Evolutionary conservation across 148 eudicot species (phyloP), one percentile per base, ranked within the genome.

Genomic region (Amaranthus cruentus): DNA sequence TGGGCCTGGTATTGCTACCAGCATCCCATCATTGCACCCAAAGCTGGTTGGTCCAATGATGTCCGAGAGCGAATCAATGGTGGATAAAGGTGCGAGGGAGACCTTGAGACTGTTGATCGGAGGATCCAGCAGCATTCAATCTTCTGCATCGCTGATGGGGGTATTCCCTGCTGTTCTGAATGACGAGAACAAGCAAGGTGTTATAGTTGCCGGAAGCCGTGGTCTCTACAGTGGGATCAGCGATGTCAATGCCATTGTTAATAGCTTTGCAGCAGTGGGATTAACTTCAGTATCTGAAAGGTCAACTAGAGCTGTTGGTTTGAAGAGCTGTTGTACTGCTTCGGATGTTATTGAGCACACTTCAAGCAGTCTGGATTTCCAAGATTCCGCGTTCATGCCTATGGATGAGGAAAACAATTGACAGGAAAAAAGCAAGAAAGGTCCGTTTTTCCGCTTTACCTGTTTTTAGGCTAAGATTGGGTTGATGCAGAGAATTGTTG

Each of bases 71-170:
- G 96, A 95, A 76, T 84, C 93, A 6, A 62, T 79, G 68, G 80
- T 85, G 50, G 98, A 95, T 62, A 81, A 85, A 68, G 81, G 96
- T 62, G 98, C 98, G 2, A 79, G 98, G 58, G 98, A 90, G 81
- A 95, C 98, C 0, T 75, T 91, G 66, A 89, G 96, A 66, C 68
- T 91, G 78, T 88, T 95, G 59, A 75, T 95, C 21, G 83, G 81
- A 75, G 69, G 89, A 62, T 88, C 98, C 54, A 83, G 79, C 50
- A 63, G n/a, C n/a, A n/a, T 84, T 79, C 88, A 88, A 69, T 68
- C 88, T 4, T 78, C 78, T 44, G 70, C 80, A 4, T 86, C 82
- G 43, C 77, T 90, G 62, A 79, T 88, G 68, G 81, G 82, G 15
- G 85, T 82, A 15, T 72, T 88, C 21, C 95, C 95, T 11, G 77